phyloP scores from a whole-genome alignment of 768 basidiomycete species.

The Mycena kentingensis region DNA sequence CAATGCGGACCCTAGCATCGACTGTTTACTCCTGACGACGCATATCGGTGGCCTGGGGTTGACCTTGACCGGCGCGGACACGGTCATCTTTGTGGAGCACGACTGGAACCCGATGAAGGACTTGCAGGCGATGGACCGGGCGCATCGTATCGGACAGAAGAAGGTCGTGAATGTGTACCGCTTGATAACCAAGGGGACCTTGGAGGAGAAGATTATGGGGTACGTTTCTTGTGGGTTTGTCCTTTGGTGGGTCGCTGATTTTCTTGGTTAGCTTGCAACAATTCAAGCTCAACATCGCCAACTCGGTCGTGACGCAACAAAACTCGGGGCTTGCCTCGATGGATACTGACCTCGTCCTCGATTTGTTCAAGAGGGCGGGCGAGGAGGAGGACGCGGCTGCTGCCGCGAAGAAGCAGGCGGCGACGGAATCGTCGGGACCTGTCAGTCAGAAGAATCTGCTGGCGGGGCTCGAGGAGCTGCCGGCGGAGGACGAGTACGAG shows the following conservation, averaged over 20 bases:
- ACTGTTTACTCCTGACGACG: slow-evolving; percentile 92
- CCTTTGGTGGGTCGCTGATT: slow-evolving; percentile 11
- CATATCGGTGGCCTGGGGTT: slow-evolving; percentile 96
- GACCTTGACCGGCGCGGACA: slow-evolving; percentile 96
- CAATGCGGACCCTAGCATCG: slow-evolving; percentile 96
- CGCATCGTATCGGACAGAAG: slow-evolving; percentile 97
- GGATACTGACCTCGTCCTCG: slow-evolving; percentile 96
- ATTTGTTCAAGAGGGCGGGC: slow-evolving; percentile 83
- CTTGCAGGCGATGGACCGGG: slow-evolving; percentile 98
- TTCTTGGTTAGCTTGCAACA: slow-evolving; percentile 74
- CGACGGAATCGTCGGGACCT: slow-evolving; percentile 56
- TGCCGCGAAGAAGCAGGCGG: slow-evolving; percentile 53
- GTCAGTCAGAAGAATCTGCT: slow-evolving; percentile 81
- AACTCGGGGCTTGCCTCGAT: slow-evolving; percentile 92
- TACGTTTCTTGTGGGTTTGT: slow-evolving; percentile 41
- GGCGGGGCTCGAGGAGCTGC: slow-evolving; percentile 88
- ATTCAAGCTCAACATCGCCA: slow-evolving; percentile 98
- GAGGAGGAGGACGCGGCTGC: slow-evolving; percentile 70
- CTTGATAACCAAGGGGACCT: slow-evolving; percentile 91
- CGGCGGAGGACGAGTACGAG: slow-evolving; percentile 91
- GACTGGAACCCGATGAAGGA: slow-evolving; percentile 99
- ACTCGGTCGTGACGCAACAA: slow-evolving; percentile 95
- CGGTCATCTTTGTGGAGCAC: slow-evolving; percentile 98
- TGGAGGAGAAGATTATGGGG: slow-evolving; percentile 99
- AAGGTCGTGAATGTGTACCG: slow-evolving; percentile 99